A percentile compares a stretch with the other conserved stretches of the same genome.
These are phyloP conservation scores for Kregervanrija fluxuum DNA, from an alignment of 805 yeast species.

Conservation along the genomic window DNA sequence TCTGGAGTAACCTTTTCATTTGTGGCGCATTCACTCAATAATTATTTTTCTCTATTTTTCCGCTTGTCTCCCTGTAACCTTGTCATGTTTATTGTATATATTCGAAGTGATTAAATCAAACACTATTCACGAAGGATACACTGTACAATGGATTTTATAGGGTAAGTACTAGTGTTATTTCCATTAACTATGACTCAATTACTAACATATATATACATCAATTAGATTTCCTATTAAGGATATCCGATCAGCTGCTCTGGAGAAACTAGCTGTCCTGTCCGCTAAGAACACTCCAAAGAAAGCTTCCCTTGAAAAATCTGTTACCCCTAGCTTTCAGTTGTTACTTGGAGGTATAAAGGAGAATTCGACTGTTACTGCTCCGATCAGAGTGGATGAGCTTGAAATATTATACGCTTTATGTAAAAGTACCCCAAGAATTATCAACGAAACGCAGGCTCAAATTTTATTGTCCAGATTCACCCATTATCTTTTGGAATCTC, in stretches of 20 bases:
- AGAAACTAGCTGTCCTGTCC: constrained; percentile 28
- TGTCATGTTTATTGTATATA: no score
- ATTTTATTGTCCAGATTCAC: constrained; percentile 38
- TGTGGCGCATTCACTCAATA: no score
- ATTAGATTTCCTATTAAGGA: constrained; percentile 29
- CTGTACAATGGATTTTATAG: constrained; percentile 14
- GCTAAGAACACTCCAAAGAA: constrained; percentile 17
- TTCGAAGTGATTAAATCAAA: no score
- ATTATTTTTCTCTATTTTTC: no score
- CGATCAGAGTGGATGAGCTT: constrained; percentile 26
- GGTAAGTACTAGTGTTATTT: constrained; percentile 11
- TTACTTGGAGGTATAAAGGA: constrained; percentile 14
- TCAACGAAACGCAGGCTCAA: constrained; percentile 33
- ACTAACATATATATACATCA: constrained; percentile 6
- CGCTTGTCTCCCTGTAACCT: no score
- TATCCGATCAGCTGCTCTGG: constrained; percentile 31
- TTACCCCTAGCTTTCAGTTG: constrained; percentile 19
- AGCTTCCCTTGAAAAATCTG: constrained; percentile 14
- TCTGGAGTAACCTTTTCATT: no score
- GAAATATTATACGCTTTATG: constrained; percentile 55
- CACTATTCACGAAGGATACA: neutral
- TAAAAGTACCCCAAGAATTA: constrained; percentile 31
- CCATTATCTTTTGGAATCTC: constrained; percentile 38
- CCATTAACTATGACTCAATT: neutral
- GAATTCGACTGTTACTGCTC: constrained; percentile 6